Conservation (phyloP, 345 rosid genomes). For the Gossypium arboreum region DNA sequence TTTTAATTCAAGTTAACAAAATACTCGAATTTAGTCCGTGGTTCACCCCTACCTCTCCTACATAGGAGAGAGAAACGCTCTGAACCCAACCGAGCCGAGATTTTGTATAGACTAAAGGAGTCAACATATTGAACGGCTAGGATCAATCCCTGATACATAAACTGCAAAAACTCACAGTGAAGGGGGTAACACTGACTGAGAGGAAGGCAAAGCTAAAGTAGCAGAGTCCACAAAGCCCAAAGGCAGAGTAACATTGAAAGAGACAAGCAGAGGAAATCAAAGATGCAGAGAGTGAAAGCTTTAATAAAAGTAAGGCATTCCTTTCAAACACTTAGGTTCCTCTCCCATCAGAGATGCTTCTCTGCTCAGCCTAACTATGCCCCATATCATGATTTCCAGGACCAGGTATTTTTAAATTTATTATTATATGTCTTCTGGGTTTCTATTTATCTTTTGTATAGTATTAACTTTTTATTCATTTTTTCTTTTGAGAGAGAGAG, state of each 20-base stretch:
- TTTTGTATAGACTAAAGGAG: neutral
- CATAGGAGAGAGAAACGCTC: neutral
- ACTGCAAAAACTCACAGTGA: neutral
- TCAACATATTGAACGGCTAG: neutral
- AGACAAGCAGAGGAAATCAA: conserved; percentile 1
- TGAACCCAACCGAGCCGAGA: too few species aligned
- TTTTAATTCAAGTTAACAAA: too few species aligned
- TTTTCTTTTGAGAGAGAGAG: neutral
- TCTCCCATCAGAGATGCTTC: conserved; percentile 37
- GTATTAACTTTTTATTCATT: neutral
- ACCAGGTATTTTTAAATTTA: conserved; percentile 43
- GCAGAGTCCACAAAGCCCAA: neutral
- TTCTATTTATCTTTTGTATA: neutral
- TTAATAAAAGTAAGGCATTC: conserved; percentile 35
- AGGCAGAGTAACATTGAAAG: conserved; percentile 1
- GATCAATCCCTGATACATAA: neutral
- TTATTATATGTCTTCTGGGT: neutral
- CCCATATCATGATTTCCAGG: conserved; percentile 40
- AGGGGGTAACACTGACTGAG: neutral
- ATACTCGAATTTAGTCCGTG: too few species aligned
- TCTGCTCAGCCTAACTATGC: conserved; percentile 66
- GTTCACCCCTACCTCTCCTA: too few species aligned
- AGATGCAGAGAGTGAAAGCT: conserved; percentile 55
- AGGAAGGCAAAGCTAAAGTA: neutral
- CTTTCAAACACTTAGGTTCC: conserved; percentile 31